Base-by-base conservation (phyloP, 2,329 filamentous ascomycete genomes). In the Fonsecaea monophora region DNA sequence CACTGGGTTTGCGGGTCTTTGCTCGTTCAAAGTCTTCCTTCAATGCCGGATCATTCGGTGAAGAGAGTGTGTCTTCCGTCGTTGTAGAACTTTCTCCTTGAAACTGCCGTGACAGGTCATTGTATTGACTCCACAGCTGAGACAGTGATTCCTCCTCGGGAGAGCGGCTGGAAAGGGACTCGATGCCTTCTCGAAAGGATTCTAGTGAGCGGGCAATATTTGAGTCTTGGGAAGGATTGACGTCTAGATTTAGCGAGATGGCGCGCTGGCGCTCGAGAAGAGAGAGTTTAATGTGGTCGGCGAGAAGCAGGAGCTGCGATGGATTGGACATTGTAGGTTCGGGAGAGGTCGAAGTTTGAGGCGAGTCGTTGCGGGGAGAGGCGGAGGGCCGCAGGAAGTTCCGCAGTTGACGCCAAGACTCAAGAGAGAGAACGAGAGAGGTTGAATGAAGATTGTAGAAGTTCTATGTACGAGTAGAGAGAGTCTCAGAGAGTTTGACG, bases 251-350 rank as follows among this genome's bases (percentile, higher is more conserved):
- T 53, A 97, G 85, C 13, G 89, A 91, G 74, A 92, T 88, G 57
- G 94, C 92, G 66, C 94, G 89, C 81, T 96, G 90, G 66, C 94
- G 89, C 82, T 98, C 95, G 32, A 98, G 88, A 15, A 99, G 86
- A 13, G 94, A 97, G 68, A 98, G 87, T 81, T 98, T 97, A 84
- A 98, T 92, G 80, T 98, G 94, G 81, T 99, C 95, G 75, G 94
- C 92, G 65, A 98, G 88, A 62, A 98, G 90, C 78, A 94, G 92
- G 72, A 98, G 89, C 79, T 97, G 94, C 13, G 85, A 84, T 58
- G 87, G 83, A 72, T 84, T 87, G 67, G 83, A 77, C 80, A 82
- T 83, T 34, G 75, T 77, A 73, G 78, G 60, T 37, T 35, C 45
- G 25, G 45, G 42, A 34, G 53, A 56, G 30, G 35, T 8, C 30